Percentiles rank a stretch among this genome's conserved stretches.
Evolutionary conservation across 768 basidiomycete genomes (phyloP).

Genomic region (Crassisporium funariophilum): DNA sequence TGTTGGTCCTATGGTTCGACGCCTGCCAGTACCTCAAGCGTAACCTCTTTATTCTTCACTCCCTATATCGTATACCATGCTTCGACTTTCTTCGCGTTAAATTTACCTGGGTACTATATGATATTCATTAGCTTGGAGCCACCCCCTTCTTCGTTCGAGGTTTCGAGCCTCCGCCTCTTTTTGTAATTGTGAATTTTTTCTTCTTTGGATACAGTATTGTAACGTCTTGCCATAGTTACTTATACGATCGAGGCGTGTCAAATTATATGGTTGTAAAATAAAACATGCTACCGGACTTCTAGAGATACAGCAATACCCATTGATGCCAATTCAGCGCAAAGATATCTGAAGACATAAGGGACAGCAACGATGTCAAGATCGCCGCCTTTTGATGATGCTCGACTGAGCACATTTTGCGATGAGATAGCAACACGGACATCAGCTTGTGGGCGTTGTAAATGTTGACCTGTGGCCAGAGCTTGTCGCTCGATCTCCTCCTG

Average conservation of each 20-base stretch:
- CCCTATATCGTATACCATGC: conserved; percentile 19
- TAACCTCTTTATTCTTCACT: conserved; percentile 12
- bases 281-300: conserved; percentile 55
- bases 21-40: conserved; percentile 12
- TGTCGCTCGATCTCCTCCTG: conserved; percentile 63
- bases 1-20: conserved; percentile 9
- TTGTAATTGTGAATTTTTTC: conserved; percentile 6
- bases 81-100: conserved; percentile 11
- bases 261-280: conserved; percentile 2
- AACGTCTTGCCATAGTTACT: no score
- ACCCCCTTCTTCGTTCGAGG: conserved; percentile 7
- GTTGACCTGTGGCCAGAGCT: conserved; percentile 58
- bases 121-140: conserved; percentile 8
- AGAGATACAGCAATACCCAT: conserved; percentile 96
- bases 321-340: conserved; percentile 95
- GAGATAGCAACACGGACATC: conserved; percentile 69
- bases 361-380: conserved; percentile 95
- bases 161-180: conserved; percentile 7
- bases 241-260: conserved; percentile 5
- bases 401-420: conserved; percentile 64
- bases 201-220: conserved; percentile 8
- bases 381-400: conserved; percentile 63
- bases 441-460: conserved; percentile 42
- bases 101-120: conserved; percentile 18
- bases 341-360: conserved; percentile 92